phyloP scores from a whole-genome alignment of 495 filamentous ascomycete species.

The Trichoderma parareesei region DNA sequence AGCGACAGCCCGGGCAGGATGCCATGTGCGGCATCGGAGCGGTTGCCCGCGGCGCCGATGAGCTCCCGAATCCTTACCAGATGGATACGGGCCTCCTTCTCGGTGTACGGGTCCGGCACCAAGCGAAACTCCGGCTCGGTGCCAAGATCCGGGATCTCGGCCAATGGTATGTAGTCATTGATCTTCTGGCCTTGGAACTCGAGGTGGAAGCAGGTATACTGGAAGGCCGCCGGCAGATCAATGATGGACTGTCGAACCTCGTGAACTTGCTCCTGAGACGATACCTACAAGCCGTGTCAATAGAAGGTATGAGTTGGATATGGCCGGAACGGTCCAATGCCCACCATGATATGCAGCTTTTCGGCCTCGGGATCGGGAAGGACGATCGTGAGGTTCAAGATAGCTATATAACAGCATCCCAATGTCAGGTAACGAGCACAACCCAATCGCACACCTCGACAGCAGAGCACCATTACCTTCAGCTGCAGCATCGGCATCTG shows the following conservation, averaged over 20 bases:
- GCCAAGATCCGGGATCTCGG: slow-evolving; percentile 74
- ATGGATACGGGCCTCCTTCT: slow-evolving; percentile 96
- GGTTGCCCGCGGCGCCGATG: slow-evolving; percentile 82
- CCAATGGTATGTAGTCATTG: slow-evolving; percentile 92
- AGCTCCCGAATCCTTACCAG: slow-evolving; percentile 83
- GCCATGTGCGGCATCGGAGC: slow-evolving; percentile 81
- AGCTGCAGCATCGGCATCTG: background rate
- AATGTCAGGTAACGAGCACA: background rate
- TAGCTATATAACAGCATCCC: slow-evolving; percentile 3
- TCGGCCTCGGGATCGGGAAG: slow-evolving; percentile 10
- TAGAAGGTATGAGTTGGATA: background rate
- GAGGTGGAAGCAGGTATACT: slow-evolving; percentile 98
- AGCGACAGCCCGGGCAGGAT: slow-evolving; percentile 80
- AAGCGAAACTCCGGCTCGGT: slow-evolving; percentile 67
- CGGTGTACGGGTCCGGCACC: slow-evolving; percentile 94
- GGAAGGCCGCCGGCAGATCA: slow-evolving; percentile 85
- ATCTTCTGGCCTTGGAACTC: slow-evolving; percentile 76
- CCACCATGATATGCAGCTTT: slow-evolving; percentile 6
- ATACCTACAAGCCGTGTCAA: slow-evolving; percentile 49
- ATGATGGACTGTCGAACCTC: slow-evolving; percentile 95
- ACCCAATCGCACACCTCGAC: background rate
- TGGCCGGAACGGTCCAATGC: background rate
- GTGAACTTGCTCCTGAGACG: slow-evolving; percentile 89
- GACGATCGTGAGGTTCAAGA: slow-evolving; percentile 9
- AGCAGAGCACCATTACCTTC: background rate